Evolutionary conservation across 768 basidiomycete species (phyloP), one percentile per base, ranked within the genome.

Genomic region (Rhodocollybia butyracea): DNA sequence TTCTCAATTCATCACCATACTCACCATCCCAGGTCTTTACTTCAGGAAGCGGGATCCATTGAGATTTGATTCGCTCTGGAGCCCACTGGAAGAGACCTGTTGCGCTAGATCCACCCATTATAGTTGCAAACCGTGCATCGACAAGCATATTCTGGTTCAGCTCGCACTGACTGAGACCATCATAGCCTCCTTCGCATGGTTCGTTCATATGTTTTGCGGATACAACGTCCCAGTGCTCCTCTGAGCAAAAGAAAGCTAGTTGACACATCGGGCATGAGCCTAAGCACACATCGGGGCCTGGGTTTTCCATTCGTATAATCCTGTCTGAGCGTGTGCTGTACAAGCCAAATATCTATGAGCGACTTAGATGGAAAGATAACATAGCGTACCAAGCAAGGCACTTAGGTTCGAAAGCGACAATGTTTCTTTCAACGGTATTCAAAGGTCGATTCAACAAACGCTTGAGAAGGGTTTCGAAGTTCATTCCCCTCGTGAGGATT

Each of bases 361-460:
- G 11, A 19, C 19, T 19, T 43, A 43, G 42, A 10, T 5, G 29
- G 11, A 24, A 26, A 26, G 22, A 6, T 22, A 27, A 31, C 15
- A 50, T 32, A 3, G 56, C 64, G 21, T 50, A 71, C 70, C 69
- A 71, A 5, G 62, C 65, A 13, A 66, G 60, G 47, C 70, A 71
- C 2, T 66, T 64, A 4, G 70, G 69, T 45, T 69, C 63, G 61
- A 61, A 67, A 17, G 47, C 60, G 5, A 70, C 51, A 24, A 71
- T 34, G 45, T 69, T 69, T 3, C 60, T 61, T 48, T 71, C 70
- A 3, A 51, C 38, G 10, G 64, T 51, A 31, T 46, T 55, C 8
- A 63, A 41, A 3, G 60, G 36, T 36, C 67, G 57, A 5, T 57
- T 56, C n/a, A 68, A 26, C 27, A 55, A 42, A 1, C n/a, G 15